phyloP scores from a whole-genome alignment of 1,284 basidiomycete species.

The Boletus smithii region DNA sequence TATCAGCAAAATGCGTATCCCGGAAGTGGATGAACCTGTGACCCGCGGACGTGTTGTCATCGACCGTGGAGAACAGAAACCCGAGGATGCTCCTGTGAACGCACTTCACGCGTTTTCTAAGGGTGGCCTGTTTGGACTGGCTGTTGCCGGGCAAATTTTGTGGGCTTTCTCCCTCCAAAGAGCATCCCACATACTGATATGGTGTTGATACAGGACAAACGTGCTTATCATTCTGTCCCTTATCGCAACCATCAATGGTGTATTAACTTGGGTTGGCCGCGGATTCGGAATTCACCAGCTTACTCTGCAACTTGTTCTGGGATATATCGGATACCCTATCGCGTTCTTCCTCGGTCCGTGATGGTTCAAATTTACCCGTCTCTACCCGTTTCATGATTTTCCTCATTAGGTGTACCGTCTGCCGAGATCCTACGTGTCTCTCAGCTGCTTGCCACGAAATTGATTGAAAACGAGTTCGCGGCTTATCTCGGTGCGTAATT shows the following conservation, averaged over 20 bases:
- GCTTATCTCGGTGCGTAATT: conserved; percentile 56
- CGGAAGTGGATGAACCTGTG: conserved; percentile 81
- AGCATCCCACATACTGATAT: conserved; percentile 3
- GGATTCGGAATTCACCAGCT: conserved; percentile 82
- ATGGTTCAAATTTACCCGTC: background rate
- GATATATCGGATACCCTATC: conserved; percentile 86
- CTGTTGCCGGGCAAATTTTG: conserved; percentile 84
- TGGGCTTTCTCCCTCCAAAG: conserved; percentile 35
- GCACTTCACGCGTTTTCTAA: conserved; percentile 86
- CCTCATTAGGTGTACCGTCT: conserved; percentile 58
- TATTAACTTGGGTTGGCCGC: conserved; percentile 85
- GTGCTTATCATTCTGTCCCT: conserved; percentile 80
- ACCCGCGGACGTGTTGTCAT: conserved; percentile 80
- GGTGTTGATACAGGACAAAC: conserved; percentile 53
- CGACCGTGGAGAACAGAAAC: conserved; percentile 65
- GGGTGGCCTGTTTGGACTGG: conserved; percentile 82
- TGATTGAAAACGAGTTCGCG: conserved; percentile 86
- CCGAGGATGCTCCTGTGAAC: conserved; percentile 60
- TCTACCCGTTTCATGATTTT: conserved; percentile 4
- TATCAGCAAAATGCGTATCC: conserved; percentile 82
- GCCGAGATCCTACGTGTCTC: conserved; percentile 70
- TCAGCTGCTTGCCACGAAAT: conserved; percentile 82
- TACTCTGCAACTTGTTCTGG: conserved; percentile 80
- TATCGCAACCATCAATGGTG: conserved; percentile 78
- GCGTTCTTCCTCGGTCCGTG: conserved; percentile 70